Conservation (phyloP, 257 asterid species). For the Solanum tarapatanum region DNA sequence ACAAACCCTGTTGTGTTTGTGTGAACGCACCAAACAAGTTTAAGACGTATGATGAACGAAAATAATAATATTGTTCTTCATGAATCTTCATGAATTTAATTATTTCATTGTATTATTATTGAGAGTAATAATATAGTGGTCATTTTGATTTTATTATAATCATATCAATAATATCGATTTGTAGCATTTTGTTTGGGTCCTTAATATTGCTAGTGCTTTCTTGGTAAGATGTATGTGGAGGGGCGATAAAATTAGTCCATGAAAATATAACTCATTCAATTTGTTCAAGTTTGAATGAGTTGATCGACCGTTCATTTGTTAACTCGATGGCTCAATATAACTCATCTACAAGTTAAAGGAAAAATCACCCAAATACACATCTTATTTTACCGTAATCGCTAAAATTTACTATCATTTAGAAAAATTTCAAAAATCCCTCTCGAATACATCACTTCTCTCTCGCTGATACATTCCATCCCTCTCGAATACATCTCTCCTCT, state of each 20-base stretch:
- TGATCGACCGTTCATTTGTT: no score
- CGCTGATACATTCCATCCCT: no score
- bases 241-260: no score
- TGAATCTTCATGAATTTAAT: not conserved
- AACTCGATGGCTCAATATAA: no score
- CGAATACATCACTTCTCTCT: no score
- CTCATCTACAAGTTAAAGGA: no score
- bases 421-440: rapidly evolving
- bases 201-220: not conserved
- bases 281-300: no score
- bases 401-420: no score
- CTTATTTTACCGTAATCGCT: no score
- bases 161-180: not conserved
- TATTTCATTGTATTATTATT: not conserved
- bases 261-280: no score
- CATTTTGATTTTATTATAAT: not conserved
- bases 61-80: not conserved
- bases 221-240: not conserved
- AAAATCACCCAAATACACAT: no score
- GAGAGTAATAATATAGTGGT: not conserved
- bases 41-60: not conserved
- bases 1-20: not conserved
- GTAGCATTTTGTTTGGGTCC: not conserved
- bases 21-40: not conserved
- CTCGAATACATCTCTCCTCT: no score